Percentiles rank a stretch among this genome's conserved stretches.
These are phyloP conservation scores for Thuidium tamariscinum DNA, from an alignment of 225 moss, liverwort and hornwort species.

Conservation along the genomic window DNA sequence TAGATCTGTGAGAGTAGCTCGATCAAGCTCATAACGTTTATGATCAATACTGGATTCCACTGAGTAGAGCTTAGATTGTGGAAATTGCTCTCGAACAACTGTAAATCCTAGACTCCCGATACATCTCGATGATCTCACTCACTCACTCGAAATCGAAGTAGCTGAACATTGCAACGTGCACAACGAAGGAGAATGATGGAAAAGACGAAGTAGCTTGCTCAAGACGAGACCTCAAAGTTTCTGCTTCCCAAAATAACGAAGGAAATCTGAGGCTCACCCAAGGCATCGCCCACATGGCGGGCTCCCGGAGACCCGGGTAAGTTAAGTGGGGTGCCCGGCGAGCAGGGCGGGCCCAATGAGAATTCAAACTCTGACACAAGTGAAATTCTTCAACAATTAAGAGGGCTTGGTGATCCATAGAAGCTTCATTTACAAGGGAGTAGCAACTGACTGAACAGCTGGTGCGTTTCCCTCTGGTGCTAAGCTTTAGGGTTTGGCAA, in stretches of 20 bases:
- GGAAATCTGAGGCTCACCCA: neutral
- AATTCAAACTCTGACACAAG: neutral
- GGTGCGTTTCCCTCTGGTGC: no score
- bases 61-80: neutral
- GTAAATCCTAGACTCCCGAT: neutral
- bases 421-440: no score
- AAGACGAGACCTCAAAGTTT: neutral
- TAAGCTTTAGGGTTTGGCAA: no score
- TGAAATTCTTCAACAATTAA: neutral
- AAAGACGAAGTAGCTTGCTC: no score
- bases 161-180: neutral
- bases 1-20: neutral
- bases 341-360: neutral
- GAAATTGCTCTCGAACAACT: neutral
- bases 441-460: no score
- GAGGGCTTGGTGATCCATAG: neutral
- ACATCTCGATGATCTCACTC: neutral
- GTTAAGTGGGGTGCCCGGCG: neutral
- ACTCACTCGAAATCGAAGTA: neutral
- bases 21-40: neutral
- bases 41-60: neutral
- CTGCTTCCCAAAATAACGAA: neutral
- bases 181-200: neutral
- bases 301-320: neutral
- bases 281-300: neutral